Percentiles rank a stretch among this genome's conserved stretches.
phyloP scores from a whole-genome alignment of 768 basidiomycete genomes.

The Russula virescens region DNA sequence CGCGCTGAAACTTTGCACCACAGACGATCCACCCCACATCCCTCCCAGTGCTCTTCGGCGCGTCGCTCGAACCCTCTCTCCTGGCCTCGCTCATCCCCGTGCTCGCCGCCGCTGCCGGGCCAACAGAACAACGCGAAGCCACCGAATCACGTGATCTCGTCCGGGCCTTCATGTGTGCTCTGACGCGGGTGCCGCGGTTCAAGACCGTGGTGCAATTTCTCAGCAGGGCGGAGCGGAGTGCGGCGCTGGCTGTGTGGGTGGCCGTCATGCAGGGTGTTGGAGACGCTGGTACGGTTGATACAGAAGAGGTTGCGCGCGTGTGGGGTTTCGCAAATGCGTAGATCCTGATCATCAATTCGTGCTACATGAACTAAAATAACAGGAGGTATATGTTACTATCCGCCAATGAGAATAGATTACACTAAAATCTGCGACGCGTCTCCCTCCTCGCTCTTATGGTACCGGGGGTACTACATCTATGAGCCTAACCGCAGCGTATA shows the following conservation, averaged over 20 bases:
- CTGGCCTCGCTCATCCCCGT: slow-evolving; percentile 53
- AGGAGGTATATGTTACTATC: background rate
- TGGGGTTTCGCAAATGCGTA: slow-evolving; percentile 10
- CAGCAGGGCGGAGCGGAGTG: slow-evolving; percentile 46
- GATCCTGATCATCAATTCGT: background rate
- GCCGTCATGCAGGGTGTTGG: background rate
- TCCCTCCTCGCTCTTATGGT: background rate
- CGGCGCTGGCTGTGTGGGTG: slow-evolving; percentile 38
- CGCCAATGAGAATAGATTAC: background rate
- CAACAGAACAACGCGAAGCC: background rate
- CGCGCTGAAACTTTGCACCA: background rate
- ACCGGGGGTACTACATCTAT: too few relatives aligned
- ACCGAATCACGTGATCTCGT: background rate
- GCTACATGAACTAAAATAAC: background rate
- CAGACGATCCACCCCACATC: slow-evolving; percentile 51
- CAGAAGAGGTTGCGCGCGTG: background rate
- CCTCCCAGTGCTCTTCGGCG: slow-evolving; percentile 60
- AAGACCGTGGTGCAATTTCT: slow-evolving; percentile 59
- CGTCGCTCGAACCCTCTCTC: slow-evolving; percentile 60
- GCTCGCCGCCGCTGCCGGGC: slow-evolving; percentile 37
- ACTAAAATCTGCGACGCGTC: background rate
- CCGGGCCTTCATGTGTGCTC: slow-evolving; percentile 44
- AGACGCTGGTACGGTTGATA: background rate
- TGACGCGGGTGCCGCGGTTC: slow-evolving; percentile 56
- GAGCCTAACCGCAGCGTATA: too few relatives aligned